A percentile compares a stretch with the other conserved stretches of the same genome.
These are phyloP conservation scores for Auricularia heimuer DNA, from an alignment of 768 basidiomycete species.

Conservation along the genomic window DNA sequence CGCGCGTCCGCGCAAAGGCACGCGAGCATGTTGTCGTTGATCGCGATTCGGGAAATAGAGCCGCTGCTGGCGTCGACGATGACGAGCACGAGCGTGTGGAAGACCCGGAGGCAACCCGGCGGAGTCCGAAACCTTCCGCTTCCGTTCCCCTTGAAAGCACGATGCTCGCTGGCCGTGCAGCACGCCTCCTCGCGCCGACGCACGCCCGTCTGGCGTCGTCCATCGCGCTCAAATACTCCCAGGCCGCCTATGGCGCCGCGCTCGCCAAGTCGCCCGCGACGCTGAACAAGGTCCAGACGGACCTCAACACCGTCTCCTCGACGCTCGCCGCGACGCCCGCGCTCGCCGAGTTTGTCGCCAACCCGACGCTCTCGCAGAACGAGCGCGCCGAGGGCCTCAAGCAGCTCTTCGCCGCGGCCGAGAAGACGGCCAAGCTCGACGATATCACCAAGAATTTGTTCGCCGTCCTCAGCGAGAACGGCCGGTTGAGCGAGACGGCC, in stretches of 20 bases:
- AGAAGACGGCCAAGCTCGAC: slow-evolving; percentile 50
- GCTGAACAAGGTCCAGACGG: slow-evolving; percentile 78
- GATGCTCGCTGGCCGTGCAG: not conserved
- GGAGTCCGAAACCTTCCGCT: not conserved
- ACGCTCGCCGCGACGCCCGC: slow-evolving; percentile 59
- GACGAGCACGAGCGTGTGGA: not conserved
- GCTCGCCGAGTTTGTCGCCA: slow-evolving; percentile 63
- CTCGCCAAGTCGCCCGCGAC: slow-evolving; percentile 73
- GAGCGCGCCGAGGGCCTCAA: slow-evolving; percentile 66
- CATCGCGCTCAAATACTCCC: slow-evolving; percentile 77
- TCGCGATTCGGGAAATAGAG: too few relatives aligned
- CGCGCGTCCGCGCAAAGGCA: too few relatives aligned
- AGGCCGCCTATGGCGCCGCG: slow-evolving; percentile 71
- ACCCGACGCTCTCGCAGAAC: slow-evolving; percentile 81
- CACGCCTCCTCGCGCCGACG: not conserved
- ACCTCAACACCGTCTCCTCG: slow-evolving; percentile 62
- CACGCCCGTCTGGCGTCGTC: slow-evolving; percentile 53
- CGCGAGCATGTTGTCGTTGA: too few relatives aligned
- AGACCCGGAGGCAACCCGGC: not conserved
- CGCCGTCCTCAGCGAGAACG: slow-evolving; percentile 83
- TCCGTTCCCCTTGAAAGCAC: not conserved
- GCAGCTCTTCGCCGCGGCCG: slow-evolving; percentile 56
- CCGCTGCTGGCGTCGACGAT: too few relatives aligned
- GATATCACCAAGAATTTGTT: slow-evolving; percentile 92
- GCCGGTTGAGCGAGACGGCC: slow-evolving; percentile 72